Base-by-base conservation (phyloP, 2,329 filamentous ascomycete species). In the Fusarium liriodendri region DNA sequence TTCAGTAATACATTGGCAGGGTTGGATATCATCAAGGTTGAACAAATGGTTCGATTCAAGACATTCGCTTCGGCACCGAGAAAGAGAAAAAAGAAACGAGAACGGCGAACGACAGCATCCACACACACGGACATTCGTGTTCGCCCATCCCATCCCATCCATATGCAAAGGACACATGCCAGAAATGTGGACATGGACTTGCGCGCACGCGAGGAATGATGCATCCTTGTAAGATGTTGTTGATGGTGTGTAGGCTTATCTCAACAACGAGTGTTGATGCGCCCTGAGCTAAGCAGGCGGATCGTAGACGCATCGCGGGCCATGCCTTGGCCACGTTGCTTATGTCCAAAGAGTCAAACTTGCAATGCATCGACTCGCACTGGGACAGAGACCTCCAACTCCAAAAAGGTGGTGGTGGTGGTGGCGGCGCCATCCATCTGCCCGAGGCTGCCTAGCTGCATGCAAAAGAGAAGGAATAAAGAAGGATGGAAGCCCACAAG, bases 351-450 rank as follows among this genome's bases (percentile, higher is more conserved):
- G 32, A 27, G 22, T 55, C 25, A 13, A 16, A 55, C 42, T 22
- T 50, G 25, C 45, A 64, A 58, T 35, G 47, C 50, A 45, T 62
- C 37, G 18, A 7, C 22, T 13, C 65, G 35, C 27, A 70, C 38
- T 8, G 37, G 42, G 9, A 9, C 22, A 18, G 11, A 50, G 22
- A 61, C 29, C 14, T 18, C 22, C 45, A 50, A 45, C 42, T 47
- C 42, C 7, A 47, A 47, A 47, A 14, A 45, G 16, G 42, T 16
- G 13, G 70, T 72, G 67, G 67, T 32, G 29, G 29, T 32, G 29
- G 29, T 32, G 29, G 29, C 64, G 70, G 61, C 67, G 73, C 73
- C 71, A 76, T 69, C 75, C 69, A 54, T 60, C 73, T 70, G 61
- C 4, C 73, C 73, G 67, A 60, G 45, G 37, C 54, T 29, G 60